Evolutionary conservation across 495 filamentous ascomycete genomes (phyloP), one percentile per base, ranked within the genome.

Genomic region (Aspergillus heteromorphus): DNA sequence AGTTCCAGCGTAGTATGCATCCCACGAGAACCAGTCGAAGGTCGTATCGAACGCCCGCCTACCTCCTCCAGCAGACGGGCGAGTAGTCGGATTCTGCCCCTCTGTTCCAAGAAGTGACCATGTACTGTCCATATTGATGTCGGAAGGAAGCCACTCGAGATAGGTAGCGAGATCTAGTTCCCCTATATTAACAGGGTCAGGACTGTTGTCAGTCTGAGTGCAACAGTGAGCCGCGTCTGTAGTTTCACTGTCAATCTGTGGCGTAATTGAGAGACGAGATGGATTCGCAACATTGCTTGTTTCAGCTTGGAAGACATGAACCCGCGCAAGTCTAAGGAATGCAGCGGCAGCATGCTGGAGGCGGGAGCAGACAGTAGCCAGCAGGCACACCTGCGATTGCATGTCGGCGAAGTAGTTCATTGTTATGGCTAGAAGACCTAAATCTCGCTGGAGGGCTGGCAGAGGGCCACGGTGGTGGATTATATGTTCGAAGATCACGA

Each of bases 1-100:
- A 13, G n/a, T 14, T 4, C 34, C 34, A 9, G 6, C 43, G 17
- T 47, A 47, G 16, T 47, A 47, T 11, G 43, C 21, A 29, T 47
- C 43, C 43, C 43, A 47, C 8, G 43, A 27, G 21, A 47, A 47
- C 43, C 43, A 47, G n/a, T 47, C 43, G 25, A 47, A 47, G 0
- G n/a, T 29, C 7, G 19, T 29, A 27, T 30, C 43, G 6, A 47
- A 47, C 13, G 21, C 29, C 21, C 21, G 43, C 6, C 43, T 19
- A 5, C 13, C 14, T 27, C 16, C 43, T 6, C 27, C 9, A 43
- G 16, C 17, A 11, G 18, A 18, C 2, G 40, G 18, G 21, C 40
- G 16, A 2, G 8, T 6, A 43, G 7, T 1, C 23, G 23, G 23
- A 13, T 14, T 38, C n/a, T n/a, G 11, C 13, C 11, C n/a, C 13